Percentiles rank a stretch among this genome's conserved stretches.
These are phyloP conservation scores for Triangularia setosa DNA, from an alignment of 2,329 filamentous ascomycete species.

Conservation along the genomic window DNA sequence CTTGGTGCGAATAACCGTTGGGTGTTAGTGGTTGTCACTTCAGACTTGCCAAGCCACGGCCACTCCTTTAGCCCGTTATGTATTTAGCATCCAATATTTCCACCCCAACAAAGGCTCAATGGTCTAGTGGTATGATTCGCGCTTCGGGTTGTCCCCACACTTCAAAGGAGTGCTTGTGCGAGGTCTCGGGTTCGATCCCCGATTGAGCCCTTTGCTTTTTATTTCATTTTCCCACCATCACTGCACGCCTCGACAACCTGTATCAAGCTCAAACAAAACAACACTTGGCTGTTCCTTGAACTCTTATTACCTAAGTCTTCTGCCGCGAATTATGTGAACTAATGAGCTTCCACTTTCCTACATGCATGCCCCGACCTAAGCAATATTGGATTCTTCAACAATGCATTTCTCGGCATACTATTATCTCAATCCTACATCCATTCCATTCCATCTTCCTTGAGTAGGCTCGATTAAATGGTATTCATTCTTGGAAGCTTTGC, in stretches of 20 bases:
- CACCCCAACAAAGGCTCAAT: conserved; percentile 4
- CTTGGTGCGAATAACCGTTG: neutral
- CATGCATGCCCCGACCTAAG: too few species aligned
- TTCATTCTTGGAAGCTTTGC: neutral
- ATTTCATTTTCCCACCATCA: neutral
- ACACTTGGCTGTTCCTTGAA: too few species aligned
- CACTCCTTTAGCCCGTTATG: neutral
- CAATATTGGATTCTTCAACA: too few species aligned
- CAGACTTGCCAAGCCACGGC: neutral
- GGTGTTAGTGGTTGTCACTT: neutral
- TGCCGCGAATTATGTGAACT: too few species aligned
- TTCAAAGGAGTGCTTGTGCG: conserved; percentile 6
- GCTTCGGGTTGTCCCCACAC: conserved; percentile 6
- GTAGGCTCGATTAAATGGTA: neutral
- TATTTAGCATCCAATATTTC: neutral
- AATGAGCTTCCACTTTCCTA: too few species aligned
- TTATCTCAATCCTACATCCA: too few species aligned
- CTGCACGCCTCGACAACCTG: too few species aligned
- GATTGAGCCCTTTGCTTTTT: conserved; percentile 6
- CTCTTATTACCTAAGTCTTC: too few species aligned
- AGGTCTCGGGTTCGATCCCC: conserved; percentile 10
- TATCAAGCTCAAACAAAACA: too few species aligned
- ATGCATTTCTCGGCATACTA: too few species aligned
- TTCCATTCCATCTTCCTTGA: too few species aligned
- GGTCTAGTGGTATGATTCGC: conserved; percentile 12